These are phyloP conservation scores for Penicillium roqueforti DNA, from an alignment of 495 filamentous ascomycete genomes.

Conservation along the genomic window DNA sequence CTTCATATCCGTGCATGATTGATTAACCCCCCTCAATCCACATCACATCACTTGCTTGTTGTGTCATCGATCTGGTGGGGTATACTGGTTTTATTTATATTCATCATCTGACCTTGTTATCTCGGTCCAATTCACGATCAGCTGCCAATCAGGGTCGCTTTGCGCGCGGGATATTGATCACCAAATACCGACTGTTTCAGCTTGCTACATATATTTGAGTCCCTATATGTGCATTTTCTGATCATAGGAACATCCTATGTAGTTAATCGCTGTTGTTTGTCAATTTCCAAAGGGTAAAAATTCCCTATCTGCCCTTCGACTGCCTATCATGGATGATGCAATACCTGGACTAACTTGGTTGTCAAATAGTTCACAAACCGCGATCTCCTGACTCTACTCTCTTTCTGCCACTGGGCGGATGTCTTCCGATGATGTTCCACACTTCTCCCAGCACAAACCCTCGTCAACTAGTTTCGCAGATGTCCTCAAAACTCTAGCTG, in stretches of 20 bases:
- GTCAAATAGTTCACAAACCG: background rate
- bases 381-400: background rate
- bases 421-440: constrained; percentile 46
- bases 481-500: constrained; percentile 46
- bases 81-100: constrained; percentile 2
- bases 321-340: constrained; percentile 10
- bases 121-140: constrained; percentile 4
- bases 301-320: background rate
- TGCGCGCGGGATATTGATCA: constrained; percentile 12
- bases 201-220: constrained; percentile 7
- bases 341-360: constrained; percentile 15
- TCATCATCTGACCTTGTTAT: background rate
- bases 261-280: constrained; percentile 9
- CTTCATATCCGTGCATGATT: constrained; percentile 20
- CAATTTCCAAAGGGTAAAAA: constrained; percentile 9
- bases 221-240: constrained; percentile 16
- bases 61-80: constrained; percentile 5
- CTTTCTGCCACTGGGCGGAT: constrained; percentile 33
- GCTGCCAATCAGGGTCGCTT: constrained; percentile 5
- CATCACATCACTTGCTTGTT: constrained; percentile 7
- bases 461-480: constrained; percentile 42
- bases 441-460: constrained; percentile 33
- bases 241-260: constrained; percentile 12
- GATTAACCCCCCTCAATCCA: constrained; percentile 7
- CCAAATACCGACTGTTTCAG: constrained; percentile 12